These are phyloP conservation scores for Heimioporus retisporus DNA, from an alignment of 1,284 basidiomycete species.

Conservation along the genomic window DNA sequence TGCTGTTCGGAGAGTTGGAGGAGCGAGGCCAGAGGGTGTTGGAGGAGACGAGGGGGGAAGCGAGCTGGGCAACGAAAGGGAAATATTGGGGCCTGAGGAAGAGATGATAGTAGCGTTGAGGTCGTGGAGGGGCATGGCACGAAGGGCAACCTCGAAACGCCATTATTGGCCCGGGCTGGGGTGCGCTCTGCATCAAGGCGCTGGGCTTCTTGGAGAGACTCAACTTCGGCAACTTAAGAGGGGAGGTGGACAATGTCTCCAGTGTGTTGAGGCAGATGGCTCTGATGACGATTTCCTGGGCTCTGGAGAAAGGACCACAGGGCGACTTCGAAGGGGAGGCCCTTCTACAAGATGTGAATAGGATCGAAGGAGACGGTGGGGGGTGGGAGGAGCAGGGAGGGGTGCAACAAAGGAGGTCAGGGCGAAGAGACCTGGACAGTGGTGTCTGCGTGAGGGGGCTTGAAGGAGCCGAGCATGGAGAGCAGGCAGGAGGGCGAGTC, in stretches of 20 bases:
- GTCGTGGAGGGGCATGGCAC: constrained; percentile 77
- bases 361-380: constrained; percentile 66
- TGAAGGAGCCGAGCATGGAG: too few relatives aligned
- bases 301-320: constrained; percentile 80
- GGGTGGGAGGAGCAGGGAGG: constrained; percentile 53
- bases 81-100: constrained; percentile 30
- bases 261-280: constrained; percentile 78
- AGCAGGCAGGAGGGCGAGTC: too few relatives aligned
- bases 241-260: constrained; percentile 79
- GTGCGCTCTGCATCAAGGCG: constrained; percentile 62
- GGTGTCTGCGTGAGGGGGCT: constrained; percentile 10
- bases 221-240: constrained; percentile 65
- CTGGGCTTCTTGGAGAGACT: constrained; percentile 66
- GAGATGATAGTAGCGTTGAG: constrained; percentile 55
- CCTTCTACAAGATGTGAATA: constrained; percentile 67
- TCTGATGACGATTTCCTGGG: constrained; percentile 79
- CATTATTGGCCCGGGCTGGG: constrained; percentile 68
- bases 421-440: constrained; percentile 22
- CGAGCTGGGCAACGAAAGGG: constrained; percentile 64
- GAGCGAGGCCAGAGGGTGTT: constrained; percentile 69
- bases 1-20: constrained; percentile 69
- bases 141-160: constrained; percentile 72
- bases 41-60: constrained; percentile 65
- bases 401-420: constrained; percentile 26
- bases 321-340: constrained; percentile 76